phyloP scores from a whole-genome alignment of 805 yeast genomes.

The Zygotorulaspora florentina region DNA sequence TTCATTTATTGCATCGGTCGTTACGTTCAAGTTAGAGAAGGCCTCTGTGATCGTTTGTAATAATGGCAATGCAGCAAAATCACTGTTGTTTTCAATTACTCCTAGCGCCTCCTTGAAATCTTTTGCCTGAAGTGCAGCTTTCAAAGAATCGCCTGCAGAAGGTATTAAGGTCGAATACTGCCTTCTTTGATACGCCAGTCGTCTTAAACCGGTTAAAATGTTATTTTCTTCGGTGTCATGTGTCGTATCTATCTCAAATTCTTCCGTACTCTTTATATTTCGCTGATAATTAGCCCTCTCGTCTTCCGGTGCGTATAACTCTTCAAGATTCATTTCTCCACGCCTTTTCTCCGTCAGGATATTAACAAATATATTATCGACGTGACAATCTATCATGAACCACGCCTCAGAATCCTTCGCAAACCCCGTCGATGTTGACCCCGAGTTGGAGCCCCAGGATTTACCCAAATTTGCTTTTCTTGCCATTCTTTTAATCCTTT shows the following conservation, averaged over 20 bases:
- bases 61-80: conserved; percentile 4
- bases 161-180: conserved; percentile 23
- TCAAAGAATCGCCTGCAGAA: conserved; percentile 1
- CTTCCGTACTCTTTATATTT: not conserved
- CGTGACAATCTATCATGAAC: conserved; percentile 71
- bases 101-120: conserved; percentile 14
- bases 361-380: conserved; percentile 65
- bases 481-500: conserved; percentile 47
- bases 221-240: conserved; percentile 19
- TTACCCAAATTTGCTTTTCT: conserved; percentile 52
- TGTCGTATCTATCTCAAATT: not conserved
- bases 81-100: not conserved
- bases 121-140: conserved; percentile 8
- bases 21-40: conserved; percentile 5
- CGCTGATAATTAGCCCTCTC: conserved; percentile 32
- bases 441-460: conserved; percentile 49
- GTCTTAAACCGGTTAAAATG: conserved; percentile 29
- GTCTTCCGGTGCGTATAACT: conserved; percentile 51
- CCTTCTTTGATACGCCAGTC: conserved; percentile 28
- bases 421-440: conserved; percentile 5
- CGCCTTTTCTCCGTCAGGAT: conserved; percentile 69
- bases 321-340: conserved; percentile 62
- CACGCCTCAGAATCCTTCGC: conserved; percentile 60
- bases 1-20: conserved; percentile 3
- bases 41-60: conserved; percentile 10